Conservation (phyloP, 2,329 filamentous ascomycete species). For the Blastomyces emzantsi region DNA sequence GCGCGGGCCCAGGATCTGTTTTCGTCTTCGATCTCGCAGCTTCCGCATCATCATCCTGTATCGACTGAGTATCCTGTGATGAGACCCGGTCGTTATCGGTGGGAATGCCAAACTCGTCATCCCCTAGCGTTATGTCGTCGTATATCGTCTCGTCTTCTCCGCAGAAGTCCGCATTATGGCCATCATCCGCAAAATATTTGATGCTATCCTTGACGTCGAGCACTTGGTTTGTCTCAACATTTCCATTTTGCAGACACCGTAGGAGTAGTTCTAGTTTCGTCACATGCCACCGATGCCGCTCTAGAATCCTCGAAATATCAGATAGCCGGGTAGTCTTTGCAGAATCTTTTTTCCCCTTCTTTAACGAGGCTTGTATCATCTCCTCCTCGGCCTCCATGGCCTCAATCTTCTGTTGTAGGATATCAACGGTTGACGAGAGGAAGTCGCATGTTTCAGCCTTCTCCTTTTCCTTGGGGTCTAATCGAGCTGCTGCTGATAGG, state of each 20-base stretch:
- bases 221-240: slow-evolving; percentile 78
- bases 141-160: slow-evolving; percentile 87
- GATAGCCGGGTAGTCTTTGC: slow-evolving; percentile 79
- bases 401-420: slow-evolving; percentile 90
- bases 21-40: slow-evolving; percentile 43
- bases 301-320: slow-evolving; percentile 72
- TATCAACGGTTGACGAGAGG: slow-evolving; percentile 75
- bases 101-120: slow-evolving; percentile 83
- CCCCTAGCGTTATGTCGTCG: slow-evolving; percentile 84
- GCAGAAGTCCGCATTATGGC: slow-evolving; percentile 78
- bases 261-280: slow-evolving; percentile 84
- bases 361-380: slow-evolving; percentile 74
- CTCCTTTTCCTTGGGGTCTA: slow-evolving; percentile 96
- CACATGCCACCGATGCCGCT: slow-evolving; percentile 95
- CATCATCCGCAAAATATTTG: slow-evolving; percentile 88
- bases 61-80: slow-evolving; percentile 89
- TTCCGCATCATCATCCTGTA: slow-evolving; percentile 63
- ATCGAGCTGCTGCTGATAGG: slow-evolving; percentile 77
- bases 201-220: slow-evolving; percentile 85
- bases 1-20: slow-evolving; percentile 50
- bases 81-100: slow-evolving; percentile 77
- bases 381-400: slow-evolving; percentile 84
- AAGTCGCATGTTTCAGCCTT: slow-evolving; percentile 85
- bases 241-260: slow-evolving; percentile 84
- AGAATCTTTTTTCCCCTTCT: slow-evolving; percentile 85